Percentiles rank a stretch among this genome's conserved stretches.
Evolutionary conservation across 1,284 basidiomycete species (phyloP).

Genomic region (Puccinia sorghi): DNA sequence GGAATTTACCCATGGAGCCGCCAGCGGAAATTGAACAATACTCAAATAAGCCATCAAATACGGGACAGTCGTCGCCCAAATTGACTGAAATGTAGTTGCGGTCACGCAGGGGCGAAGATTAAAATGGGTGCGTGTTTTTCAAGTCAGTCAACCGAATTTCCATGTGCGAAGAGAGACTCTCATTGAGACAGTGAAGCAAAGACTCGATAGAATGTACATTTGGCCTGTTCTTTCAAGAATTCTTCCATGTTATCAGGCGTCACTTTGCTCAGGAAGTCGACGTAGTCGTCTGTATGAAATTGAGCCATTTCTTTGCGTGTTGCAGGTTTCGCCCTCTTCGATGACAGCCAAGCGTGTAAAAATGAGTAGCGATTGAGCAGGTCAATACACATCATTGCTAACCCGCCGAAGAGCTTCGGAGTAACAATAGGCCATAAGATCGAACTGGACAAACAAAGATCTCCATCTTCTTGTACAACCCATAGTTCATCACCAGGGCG

Average conservation of each 20-base stretch:
- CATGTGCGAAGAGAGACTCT: conserved; percentile 1
- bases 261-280: conserved; percentile 81
- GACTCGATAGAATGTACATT: conserved; percentile 65
- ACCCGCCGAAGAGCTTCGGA: conserved; percentile 61
- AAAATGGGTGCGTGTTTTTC: neutral
- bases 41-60: conserved; percentile 96
- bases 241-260: conserved; percentile 81
- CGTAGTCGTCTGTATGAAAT: conserved; percentile 91
- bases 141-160: neutral
- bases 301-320: conserved; percentile 97
- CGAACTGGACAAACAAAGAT: conserved; percentile 57
- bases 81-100: conserved; percentile 65
- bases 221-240: conserved; percentile 91
- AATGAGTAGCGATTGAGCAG: conserved; percentile 60
- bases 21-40: conserved; percentile 98
- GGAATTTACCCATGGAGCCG: conserved; percentile 82
- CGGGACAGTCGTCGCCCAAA: conserved; percentile 93
- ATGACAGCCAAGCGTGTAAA: conserved; percentile 4
- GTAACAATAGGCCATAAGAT: conserved; percentile 10
- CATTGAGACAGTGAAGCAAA: neutral
- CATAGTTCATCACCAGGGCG: conserved; percentile 99
- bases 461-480: conserved; percentile 62
- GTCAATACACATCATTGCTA: conserved; percentile 97
- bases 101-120: no score
- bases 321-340: conserved; percentile 95